Percentiles rank a stretch among this genome's conserved stretches.
phyloP scores from a whole-genome alignment of 768 basidiomycete species.

The Agrocybe pediades region DNA sequence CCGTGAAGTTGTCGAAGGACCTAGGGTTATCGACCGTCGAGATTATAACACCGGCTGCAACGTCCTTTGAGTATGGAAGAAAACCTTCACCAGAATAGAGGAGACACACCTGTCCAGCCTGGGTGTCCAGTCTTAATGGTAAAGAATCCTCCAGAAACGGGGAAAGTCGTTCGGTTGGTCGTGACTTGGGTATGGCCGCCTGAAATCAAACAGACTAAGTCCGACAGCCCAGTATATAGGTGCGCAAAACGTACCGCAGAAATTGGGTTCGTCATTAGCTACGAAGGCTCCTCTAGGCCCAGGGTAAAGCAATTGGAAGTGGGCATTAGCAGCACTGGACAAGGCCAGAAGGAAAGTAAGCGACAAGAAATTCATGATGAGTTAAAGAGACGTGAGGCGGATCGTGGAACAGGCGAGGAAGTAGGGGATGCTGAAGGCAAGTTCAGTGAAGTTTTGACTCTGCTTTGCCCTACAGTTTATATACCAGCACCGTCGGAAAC shows the following conservation, averaged over 20 bases:
- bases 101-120: slow-evolving; percentile 47
- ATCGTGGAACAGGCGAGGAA: background rate
- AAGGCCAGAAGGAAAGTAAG: slow-evolving; percentile 25
- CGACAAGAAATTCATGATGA: slow-evolving; percentile 33
- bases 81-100: background rate
- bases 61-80: background rate
- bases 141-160: slow-evolving; percentile 62
- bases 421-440: too few relatives aligned
- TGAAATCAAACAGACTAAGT: slow-evolving; percentile 21
- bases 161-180: slow-evolving; percentile 65
- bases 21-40: slow-evolving; percentile 63
- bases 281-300: slow-evolving; percentile 68
- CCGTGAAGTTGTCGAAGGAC: slow-evolving; percentile 61
- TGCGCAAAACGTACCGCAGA: slow-evolving; percentile 57
- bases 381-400: background rate
- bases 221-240: background rate
- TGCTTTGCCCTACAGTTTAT: too few relatives aligned
- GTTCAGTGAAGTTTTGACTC: too few relatives aligned
- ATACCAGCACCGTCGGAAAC: too few relatives aligned
- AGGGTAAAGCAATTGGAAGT: slow-evolving; percentile 78
- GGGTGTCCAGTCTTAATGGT: slow-evolving; percentile 60
- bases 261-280: slow-evolving; percentile 51
- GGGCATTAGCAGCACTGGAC: slow-evolving; percentile 55
- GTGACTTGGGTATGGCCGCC: slow-evolving; percentile 61
- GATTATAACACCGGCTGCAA: slow-evolving; percentile 51